These are phyloP conservation scores for Eutrema yunnanense DNA, from an alignment of 345 rosid species.

Conservation along the genomic window DNA sequence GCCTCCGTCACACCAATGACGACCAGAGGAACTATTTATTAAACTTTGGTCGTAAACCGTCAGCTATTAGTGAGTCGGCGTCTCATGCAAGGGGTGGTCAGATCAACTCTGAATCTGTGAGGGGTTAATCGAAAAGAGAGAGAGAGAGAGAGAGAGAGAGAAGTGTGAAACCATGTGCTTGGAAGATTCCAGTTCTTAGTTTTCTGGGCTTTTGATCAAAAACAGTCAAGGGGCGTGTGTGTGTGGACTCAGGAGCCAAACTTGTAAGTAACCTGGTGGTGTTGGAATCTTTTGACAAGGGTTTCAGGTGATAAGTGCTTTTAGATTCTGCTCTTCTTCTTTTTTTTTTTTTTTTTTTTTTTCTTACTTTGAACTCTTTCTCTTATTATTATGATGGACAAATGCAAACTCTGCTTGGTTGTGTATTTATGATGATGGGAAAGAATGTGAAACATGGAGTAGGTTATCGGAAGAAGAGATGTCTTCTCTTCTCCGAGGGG, in stretches of 20 bases:
- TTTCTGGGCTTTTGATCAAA: neutral
- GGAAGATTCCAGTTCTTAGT: neutral
- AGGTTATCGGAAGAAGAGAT: slow-evolving; percentile 24
- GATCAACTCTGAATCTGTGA: slow-evolving; percentile 70
- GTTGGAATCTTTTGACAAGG: slow-evolving; percentile 30
- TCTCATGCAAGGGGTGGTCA: slow-evolving; percentile 45
- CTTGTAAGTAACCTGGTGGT: slow-evolving; percentile 30
- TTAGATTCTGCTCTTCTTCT: slow-evolving; percentile 14
- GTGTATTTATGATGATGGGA: slow-evolving; percentile 43
- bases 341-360: neutral
- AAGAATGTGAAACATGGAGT: slow-evolving; percentile 39
- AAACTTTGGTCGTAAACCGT: slow-evolving; percentile 66
- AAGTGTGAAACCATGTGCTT: neutral
- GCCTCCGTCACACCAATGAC: slow-evolving; percentile 88
- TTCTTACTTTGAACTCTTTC: slow-evolving; percentile 17
- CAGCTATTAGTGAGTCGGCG: slow-evolving; percentile 36
- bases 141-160: neutral
- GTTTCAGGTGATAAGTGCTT: slow-evolving; percentile 20
- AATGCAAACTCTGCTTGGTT: slow-evolving; percentile 30
- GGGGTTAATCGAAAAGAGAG: slow-evolving; percentile 43
- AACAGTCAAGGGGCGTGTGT: slow-evolving; percentile 1
- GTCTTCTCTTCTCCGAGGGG: slow-evolving; percentile 36
- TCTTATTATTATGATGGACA: slow-evolving; percentile 17
- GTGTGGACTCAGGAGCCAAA: slow-evolving; percentile 28
- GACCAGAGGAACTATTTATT: slow-evolving; percentile 69